Base-by-base conservation (phyloP, 2,329 filamentous ascomycete genomes). In the Amesomyces nigricolor region DNA sequence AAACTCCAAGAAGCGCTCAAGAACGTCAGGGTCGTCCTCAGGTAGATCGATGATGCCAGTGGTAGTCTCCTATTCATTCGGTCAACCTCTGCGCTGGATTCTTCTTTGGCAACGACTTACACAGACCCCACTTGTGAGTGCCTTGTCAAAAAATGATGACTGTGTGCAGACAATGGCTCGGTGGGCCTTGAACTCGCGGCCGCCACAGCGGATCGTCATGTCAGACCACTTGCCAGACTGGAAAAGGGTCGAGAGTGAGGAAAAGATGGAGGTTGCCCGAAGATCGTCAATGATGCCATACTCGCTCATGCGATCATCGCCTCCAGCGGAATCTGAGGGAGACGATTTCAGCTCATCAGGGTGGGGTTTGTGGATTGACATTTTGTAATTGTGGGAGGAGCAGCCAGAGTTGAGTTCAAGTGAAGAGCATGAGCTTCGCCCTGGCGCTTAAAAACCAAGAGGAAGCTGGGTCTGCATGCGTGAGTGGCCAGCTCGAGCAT, bases 141-240 rank as follows among this genome's bases (percentile, higher is more conserved):
- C 66, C 10, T 48, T 58, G 9, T 65, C 64, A 49, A 73, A 73
- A 17, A 67, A 68, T 32, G 61, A 29, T 0, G 69, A 73, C 47
- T 71, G 67, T 0, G 66, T 45, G 54, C 70, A 73, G 5, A 73
- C 60, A 14, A 74, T 62, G 26, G 65, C 62, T 0, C 68, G 64
- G 37, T 74, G 71, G 0, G 65, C 65, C 8, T 64, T 65, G 58
- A 72, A 72, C 3, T 62, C 56, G 0, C 56, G 58, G 2, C 56
- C 63, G 0, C 58, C 56, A 53, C 71, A 74, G 6, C 37, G 50
- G 19, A 74, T 65, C 0, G 53, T 62, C 42, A 73, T 63, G 46
- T 74, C 71, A 1, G 70, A 64, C 49, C 63, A 70, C 22, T 66
- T 65, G 10, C 39, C 55, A 16, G 40, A 57, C 3, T 2, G 4